phyloP scores from a whole-genome alignment of 2,329 filamentous ascomycete genomes.

The Talaromyces pinophilus region DNA sequence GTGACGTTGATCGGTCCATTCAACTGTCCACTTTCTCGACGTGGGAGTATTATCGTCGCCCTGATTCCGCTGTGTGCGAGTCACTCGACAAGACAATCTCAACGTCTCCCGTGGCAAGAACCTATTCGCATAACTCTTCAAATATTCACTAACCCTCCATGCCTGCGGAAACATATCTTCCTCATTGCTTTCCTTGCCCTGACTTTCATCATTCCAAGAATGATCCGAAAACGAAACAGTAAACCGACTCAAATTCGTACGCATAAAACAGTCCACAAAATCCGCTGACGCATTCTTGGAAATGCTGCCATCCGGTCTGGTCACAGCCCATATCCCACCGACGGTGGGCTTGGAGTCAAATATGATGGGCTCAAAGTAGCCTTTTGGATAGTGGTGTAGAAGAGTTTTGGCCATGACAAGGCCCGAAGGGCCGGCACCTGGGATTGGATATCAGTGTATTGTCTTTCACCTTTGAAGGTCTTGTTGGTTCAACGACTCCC shows the following conservation, averaged over 20 bases:
- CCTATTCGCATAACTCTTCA: slow-evolving; percentile 62
- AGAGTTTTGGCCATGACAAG: slow-evolving; percentile 73
- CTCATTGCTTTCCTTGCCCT: slow-evolving; percentile 34
- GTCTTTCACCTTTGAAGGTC: not conserved
- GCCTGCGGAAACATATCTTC: slow-evolving; percentile 69
- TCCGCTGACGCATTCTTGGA: not conserved
- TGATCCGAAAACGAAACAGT: slow-evolving; percentile 66
- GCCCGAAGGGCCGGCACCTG: slow-evolving; percentile 69
- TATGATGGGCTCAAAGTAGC: slow-evolving; percentile 66
- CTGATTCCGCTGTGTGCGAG: slow-evolving; percentile 31
- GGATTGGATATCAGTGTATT: not conserved
- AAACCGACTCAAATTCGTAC: slow-evolving; percentile 71
- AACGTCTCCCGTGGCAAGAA: slow-evolving; percentile 56
- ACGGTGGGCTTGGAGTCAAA: slow-evolving; percentile 67
- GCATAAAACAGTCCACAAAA: slow-evolving; percentile 59
- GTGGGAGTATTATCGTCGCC: slow-evolving; percentile 27
- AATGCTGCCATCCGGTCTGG: slow-evolving; percentile 49
- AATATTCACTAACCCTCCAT: slow-evolving; percentile 73
- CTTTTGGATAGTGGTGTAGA: slow-evolving; percentile 57
- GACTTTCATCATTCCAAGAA: slow-evolving; percentile 57
- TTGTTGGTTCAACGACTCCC: not conserved
- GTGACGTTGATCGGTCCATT: slow-evolving; percentile 28
- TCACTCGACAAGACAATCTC: slow-evolving; percentile 51
- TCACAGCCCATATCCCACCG: slow-evolving; percentile 71
- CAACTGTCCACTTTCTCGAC: slow-evolving; percentile 41